Base-by-base conservation (phyloP, 768 basidiomycete genomes). In the Boletus eberwhitei region DNA sequence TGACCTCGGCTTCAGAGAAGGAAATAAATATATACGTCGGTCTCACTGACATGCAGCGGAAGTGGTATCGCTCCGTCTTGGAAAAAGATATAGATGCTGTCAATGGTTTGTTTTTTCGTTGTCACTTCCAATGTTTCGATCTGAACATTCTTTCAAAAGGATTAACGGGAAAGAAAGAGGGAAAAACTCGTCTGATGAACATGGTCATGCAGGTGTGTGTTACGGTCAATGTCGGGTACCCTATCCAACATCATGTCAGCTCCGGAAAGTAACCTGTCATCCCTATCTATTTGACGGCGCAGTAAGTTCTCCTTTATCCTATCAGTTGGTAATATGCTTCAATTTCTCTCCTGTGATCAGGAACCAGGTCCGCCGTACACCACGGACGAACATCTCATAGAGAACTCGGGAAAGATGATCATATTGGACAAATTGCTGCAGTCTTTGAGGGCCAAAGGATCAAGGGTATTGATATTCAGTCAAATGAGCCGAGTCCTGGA, bases 11-110 rank as follows among this genome's bases (percentile, higher is more conserved):
- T 50, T 42, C 61, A 92, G 90, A 98, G 75, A 98, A 98, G 76
- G 97, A 98, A 66, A 94, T 98, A 70, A 99, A 98, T 64, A 93
- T 98, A 41, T 99, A 98, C 54, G 90, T 99, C 48, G 95, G 95
- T 48, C 81, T 98, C 55, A 89, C 93, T 8, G 94, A 97, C 22
- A 94, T 99, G 93, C 97, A 99, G 69, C 77, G 93, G 29, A 98
- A 95, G 67, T 98, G 96, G 97, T 98, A 99, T 72, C 87, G 93
- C 31, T 90, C 86, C 2, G 88, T 99, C 8, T 72, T 98, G 53
- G 94, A 98, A 74, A 98, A 98, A 74, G 96, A 98, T 68, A 98
- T 99, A 52, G 96, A 98, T 65, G 96, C 96, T 9, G 97, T 99
- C 39, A 98, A 98, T 66, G 94, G 94, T 84, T 54, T 41, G 80